Evolutionary conservation across 2,329 filamentous ascomycete species (phyloP).

Genomic region (Alternaria tenuissima): DNA sequence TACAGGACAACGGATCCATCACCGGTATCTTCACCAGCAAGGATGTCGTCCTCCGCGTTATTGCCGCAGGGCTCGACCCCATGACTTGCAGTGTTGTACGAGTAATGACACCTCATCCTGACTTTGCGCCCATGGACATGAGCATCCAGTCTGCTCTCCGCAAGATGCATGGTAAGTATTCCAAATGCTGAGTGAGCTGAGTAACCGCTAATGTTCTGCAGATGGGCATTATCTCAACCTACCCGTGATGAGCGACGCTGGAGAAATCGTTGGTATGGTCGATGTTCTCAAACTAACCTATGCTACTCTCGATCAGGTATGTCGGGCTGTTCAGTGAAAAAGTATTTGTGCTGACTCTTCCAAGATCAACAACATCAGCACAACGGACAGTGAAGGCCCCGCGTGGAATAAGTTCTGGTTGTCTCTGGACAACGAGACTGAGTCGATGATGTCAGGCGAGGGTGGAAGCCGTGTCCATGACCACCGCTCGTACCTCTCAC

Average conservation of each 20-base stretch:
- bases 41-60: constrained; percentile 96
- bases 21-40: constrained; percentile 99
- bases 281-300: constrained; percentile 98
- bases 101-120: constrained; percentile 98
- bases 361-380: constrained; percentile 87
- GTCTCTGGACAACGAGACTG: constrained; percentile 91
- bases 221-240: constrained; percentile 98
- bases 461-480: constrained; percentile 75
- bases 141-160: constrained; percentile 96
- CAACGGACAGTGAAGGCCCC: constrained; percentile 87
- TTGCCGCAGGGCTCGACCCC: constrained; percentile 94
- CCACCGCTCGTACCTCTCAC: constrained; percentile 81
- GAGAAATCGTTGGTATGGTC: constrained; percentile 99
- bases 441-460: constrained; percentile 95
- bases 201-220: constrained; percentile 50
- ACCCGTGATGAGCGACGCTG: constrained; percentile 96
- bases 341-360: constrained; percentile 14
- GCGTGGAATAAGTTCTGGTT: constrained; percentile 99
- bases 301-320: constrained; percentile 92
- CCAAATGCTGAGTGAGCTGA: not conserved
- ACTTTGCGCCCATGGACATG: constrained; percentile 99
- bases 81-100: constrained; percentile 95
- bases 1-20: constrained; percentile 96
- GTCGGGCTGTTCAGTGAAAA: constrained; percentile 18
- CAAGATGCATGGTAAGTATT: constrained; percentile 91